phyloP scores from a whole-genome alignment of 169 alveolate species.

The Eimeria zaria region DNA sequence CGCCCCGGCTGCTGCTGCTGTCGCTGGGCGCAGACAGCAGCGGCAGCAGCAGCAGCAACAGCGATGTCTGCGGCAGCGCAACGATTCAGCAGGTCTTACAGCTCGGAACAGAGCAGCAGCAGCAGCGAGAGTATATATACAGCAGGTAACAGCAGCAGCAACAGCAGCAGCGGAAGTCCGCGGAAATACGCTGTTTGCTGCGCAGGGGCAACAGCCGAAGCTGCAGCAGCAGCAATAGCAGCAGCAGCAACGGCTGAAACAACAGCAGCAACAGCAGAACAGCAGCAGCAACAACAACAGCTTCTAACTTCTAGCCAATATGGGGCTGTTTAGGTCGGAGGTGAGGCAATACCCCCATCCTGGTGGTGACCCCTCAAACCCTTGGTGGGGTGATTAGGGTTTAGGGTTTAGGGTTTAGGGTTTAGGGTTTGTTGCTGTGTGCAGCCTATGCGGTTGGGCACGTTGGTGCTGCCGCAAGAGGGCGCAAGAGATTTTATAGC shows the following conservation, averaged over 20 bases:
- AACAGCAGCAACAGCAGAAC: slow-evolving; percentile 27
- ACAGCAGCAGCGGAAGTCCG: neutral
- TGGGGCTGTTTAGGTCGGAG: slow-evolving; percentile 81
- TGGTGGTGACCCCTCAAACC: neutral
- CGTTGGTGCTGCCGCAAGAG: slow-evolving; percentile 96
- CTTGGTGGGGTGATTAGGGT: neutral
- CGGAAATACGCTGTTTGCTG: slow-evolving; percentile 5
- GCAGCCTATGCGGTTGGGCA: slow-evolving; percentile 96
- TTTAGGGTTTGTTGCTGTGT: neutral
- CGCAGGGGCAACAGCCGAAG: slow-evolving; percentile 12
- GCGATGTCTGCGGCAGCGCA: slow-evolving; percentile 40
- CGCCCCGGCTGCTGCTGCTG: slow-evolving; percentile 25
- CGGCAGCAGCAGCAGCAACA: slow-evolving; percentile 58
- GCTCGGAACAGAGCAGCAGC: slow-evolving; percentile 32
- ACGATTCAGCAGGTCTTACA: slow-evolving; percentile 43
- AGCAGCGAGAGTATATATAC: slow-evolving; percentile 10
- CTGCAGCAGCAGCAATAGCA: slow-evolving; percentile 58
- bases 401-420: slow-evolving; percentile 22
- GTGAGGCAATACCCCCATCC: neutral
- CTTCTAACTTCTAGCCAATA: neutral
- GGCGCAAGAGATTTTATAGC: slow-evolving; percentile 95
- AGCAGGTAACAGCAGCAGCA: slow-evolving; percentile 56
- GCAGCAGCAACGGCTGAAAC: slow-evolving; percentile 19
- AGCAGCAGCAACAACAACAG: slow-evolving; percentile 36
- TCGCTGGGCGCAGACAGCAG: slow-evolving; percentile 34